Evolutionary conservation across 2,329 filamentous ascomycete species (phyloP).

Genomic region (Venturia oleaginea): DNA sequence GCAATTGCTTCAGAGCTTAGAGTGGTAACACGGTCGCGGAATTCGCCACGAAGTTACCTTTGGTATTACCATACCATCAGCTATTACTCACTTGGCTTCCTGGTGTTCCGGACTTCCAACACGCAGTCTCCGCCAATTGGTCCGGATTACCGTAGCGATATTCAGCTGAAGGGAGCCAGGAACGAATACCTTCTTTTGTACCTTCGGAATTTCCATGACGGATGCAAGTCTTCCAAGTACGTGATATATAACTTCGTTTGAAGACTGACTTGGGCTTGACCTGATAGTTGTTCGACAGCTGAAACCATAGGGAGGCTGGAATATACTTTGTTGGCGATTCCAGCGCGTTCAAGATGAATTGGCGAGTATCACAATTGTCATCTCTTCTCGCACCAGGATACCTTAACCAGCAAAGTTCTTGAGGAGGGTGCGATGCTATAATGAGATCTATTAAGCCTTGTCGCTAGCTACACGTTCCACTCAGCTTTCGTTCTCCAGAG

Average conservation of each 20-base stretch:
- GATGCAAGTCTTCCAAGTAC: neutral
- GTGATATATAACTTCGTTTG: neutral
- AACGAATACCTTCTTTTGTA: neutral
- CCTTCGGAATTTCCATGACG: neutral
- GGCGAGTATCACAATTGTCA: too few species aligned
- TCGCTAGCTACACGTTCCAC: too few species aligned
- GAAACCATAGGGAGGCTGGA: too few species aligned
- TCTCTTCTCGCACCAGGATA: too few species aligned
- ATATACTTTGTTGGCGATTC: too few species aligned
- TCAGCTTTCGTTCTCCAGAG: too few species aligned
- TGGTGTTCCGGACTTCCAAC: neutral
- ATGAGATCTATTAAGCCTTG: too few species aligned
- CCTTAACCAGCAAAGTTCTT: too few species aligned
- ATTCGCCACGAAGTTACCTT: neutral
- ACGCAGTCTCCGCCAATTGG: neutral
- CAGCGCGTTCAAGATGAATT: too few species aligned
- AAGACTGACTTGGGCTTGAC: neutral
- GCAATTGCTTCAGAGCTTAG: neutral
- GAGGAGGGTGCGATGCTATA: too few species aligned
- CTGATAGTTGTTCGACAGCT: neutral
- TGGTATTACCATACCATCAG: neutral
- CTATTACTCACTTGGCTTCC: neutral
- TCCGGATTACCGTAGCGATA: neutral
- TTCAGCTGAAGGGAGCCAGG: neutral
- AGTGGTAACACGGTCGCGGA: neutral